Evolutionary conservation across 441 rosid species (phyloP).

Genomic region (Adansonia grandidieri): DNA sequence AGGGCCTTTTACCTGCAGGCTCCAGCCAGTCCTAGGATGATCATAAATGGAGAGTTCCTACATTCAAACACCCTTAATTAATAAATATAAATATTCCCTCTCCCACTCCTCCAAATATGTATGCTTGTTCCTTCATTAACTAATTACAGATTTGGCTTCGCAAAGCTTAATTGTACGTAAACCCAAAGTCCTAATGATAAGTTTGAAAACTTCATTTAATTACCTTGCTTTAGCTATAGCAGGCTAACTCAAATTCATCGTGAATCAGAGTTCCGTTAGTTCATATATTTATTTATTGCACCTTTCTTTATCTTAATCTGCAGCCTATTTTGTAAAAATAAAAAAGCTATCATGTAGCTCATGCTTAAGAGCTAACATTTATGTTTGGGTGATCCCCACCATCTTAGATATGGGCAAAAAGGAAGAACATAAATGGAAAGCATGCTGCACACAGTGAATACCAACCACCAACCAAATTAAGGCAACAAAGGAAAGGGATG

Average conservation of each 20-base stretch:
- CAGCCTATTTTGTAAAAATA: too few relatives aligned
- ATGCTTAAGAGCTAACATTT: not conserved
- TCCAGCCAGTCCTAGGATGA: not conserved
- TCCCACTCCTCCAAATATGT: not conserved
- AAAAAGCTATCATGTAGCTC: not conserved
- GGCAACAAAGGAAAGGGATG: not conserved
- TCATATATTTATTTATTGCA: too few relatives aligned
- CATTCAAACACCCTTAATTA: too few relatives aligned
- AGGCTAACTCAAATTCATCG: too few relatives aligned
- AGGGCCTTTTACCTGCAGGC: not conserved
- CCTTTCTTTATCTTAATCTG: too few relatives aligned
- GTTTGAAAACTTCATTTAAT: too few relatives aligned
- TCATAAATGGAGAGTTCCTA: not conserved
- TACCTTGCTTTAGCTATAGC: not conserved
- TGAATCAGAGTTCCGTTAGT: too few relatives aligned
- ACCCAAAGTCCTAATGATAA: too few relatives aligned
- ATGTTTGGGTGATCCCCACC: not conserved
- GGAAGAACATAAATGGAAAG: not conserved
- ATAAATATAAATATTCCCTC: not conserved
- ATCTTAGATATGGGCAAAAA: conserved; percentile 11
- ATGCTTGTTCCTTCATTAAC: not conserved
- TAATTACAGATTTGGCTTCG: not conserved
- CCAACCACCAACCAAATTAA: not conserved
- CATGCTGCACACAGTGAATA: too few relatives aligned
- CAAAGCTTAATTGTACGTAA: not conserved